Conservation (phyloP, 352 stramenopile species). For the Achlya hypogyna region DNA sequence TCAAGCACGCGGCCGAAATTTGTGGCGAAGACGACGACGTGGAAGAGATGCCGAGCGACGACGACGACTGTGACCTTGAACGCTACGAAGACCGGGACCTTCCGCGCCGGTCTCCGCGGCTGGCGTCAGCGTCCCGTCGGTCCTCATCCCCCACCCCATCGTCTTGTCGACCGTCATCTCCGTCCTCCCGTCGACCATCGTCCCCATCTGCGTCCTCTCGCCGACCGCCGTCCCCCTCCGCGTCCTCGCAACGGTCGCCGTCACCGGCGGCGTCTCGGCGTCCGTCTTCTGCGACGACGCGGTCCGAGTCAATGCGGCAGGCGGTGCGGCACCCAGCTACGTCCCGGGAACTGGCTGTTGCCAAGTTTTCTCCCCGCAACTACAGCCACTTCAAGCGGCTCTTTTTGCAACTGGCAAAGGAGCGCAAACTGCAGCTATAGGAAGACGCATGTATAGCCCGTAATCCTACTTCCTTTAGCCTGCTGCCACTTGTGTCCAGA, state of each 20-base stretch:
- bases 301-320: not conserved
- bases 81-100: not conserved
- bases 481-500: constrained; percentile 35
- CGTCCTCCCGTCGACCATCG: not conserved
- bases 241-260: not conserved
- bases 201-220: not conserved
- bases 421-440: not conserved
- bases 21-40: constrained; percentile 6
- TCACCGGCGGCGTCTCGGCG: not conserved
- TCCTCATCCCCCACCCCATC: not conserved
- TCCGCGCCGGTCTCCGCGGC: not conserved
- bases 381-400: constrained; percentile 18
- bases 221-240: not conserved
- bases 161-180: not conserved
- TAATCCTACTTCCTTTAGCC: not conserved
- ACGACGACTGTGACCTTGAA: constrained; percentile 5
- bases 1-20: not conserved
- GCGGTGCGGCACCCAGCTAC: not conserved
- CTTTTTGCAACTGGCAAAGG: constrained; percentile 16
- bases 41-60: constrained; percentile 2
- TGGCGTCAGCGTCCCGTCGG: too few species aligned
- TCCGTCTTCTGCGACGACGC: not conserved
- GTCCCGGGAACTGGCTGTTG: not conserved
- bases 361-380: constrained; percentile 11
- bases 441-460: not conserved